Base-by-base conservation (phyloP, 148 eudicot genomes). In the Vaccinium macrocarpon region DNA sequence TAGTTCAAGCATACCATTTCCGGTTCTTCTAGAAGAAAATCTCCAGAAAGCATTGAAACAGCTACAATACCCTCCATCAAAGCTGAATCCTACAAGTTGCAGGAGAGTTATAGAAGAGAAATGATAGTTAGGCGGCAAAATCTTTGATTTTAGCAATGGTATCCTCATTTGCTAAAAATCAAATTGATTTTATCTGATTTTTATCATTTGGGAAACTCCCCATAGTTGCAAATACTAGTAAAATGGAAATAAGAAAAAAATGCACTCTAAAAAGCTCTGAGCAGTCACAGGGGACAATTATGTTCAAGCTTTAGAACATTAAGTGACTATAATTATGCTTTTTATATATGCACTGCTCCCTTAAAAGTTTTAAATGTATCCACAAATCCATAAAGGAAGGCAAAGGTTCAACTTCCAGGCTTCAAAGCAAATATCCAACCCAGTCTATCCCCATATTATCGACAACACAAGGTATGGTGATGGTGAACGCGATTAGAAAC, bases 11-110 rank as follows among this genome's bases (percentile, higher is more conserved):
- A 82, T 90, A 93, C 97, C 89, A 76, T 35, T 87, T 90, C 94
- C 21, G 95, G 91, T 85, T 95, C 99, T 91, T 97, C 99, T 79
- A 87, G 90, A 83, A 97, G 96, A 86, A 97, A 89, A n/a, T 91
- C 98, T 93, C 85, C 95, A 49, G 91, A 85, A 89, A 94, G 91
- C 99, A 95, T 95, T 53, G 98, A 92, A 82, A 93, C 92, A 79
- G 93, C 89, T 50, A 92, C 85, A 23, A 92, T 88, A 85, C 88
- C 84, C 81, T 94, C 97, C 95, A 96, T 93, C 93, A 91, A 87
- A 75, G 84, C 82, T 56, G 91, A 90, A 59, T 89, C 96, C 98
- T 96, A 87, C 12, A 82, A 83, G 51, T 52, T 53, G 42, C 32
- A 64, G 29, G 14, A 64, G 70, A 68, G 73, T 68, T 13, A 57